Conservation (phyloP, 2,329 filamentous ascomycete genomes). For the Nemania diffusa region DNA sequence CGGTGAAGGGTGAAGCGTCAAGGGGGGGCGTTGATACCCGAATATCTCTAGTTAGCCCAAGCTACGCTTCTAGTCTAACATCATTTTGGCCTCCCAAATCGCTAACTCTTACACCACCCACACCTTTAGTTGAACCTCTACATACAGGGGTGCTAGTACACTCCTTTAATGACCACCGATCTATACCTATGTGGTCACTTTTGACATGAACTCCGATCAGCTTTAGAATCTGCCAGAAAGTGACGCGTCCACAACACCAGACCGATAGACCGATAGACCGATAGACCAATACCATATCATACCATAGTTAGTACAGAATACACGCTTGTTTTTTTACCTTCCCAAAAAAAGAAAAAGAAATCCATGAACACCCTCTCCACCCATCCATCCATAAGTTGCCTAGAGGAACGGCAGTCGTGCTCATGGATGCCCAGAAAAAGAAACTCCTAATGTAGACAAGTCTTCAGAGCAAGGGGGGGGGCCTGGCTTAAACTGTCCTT, state of each 20-base stretch:
- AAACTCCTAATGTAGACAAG: not conserved
- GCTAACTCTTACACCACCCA: conserved; percentile 7
- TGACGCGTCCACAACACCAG: conserved; percentile 20
- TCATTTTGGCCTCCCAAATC: conserved; percentile 17
- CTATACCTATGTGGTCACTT: not conserved
- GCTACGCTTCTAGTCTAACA: conserved; percentile 22
- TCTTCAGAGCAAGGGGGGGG: no score
- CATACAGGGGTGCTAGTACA: conserved; percentile 23
- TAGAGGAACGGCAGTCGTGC: conserved; percentile 11
- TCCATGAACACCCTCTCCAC: conserved; percentile 9
- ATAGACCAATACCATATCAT: not conserved
- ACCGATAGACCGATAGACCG: no score
- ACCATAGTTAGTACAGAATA: conserved; percentile 22
- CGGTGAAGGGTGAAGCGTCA: no score
- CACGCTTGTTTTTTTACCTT: conserved; percentile 25
- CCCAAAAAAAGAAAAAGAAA: conserved; percentile 20
- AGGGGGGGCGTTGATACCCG: conserved; percentile 7
- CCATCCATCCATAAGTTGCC: not conserved
- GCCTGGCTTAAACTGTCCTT: conserved; percentile 21
- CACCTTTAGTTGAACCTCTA: not conserved
- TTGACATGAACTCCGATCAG: conserved; percentile 17
- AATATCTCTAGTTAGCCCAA: conserved; percentile 7
- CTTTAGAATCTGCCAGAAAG: conserved; percentile 7
- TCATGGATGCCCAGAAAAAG: conserved; percentile 8
- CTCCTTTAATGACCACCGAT: conserved; percentile 14